Evolutionary conservation across 2,329 filamentous ascomycete genomes (phyloP), one percentile per base, ranked within the genome.

Genomic region (Lecanosticta acicola): DNA sequence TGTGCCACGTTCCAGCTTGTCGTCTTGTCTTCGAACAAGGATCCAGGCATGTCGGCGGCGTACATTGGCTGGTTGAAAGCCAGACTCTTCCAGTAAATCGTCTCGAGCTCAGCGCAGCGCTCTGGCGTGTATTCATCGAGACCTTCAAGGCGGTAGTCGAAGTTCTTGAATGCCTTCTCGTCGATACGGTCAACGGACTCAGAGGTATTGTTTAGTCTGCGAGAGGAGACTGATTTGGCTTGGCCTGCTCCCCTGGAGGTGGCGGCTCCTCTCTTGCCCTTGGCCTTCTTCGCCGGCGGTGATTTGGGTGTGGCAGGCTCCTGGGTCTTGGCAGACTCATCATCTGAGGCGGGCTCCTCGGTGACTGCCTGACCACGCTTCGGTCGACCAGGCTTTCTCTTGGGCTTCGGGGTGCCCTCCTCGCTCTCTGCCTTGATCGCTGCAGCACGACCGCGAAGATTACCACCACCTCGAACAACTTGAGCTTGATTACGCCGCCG

Each of bases 11-110:
- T 98, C 93, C 93, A 98, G 24, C 74, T 76, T 4, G 86, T 84
- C 2, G 84, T 89, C 1, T 78, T 77, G 36, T 97, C 90, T 57
- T 93, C 83, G 65, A 98, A 98, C 1, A 98, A 77, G 0, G 91
- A 95, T 10, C 93, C 93, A 58, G 90, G 89, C 78, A 98, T 87
- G 67, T 98, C 93, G 5, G 93, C 93, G 42, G 93, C 93, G 59
- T 98, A 98, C 66, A 98, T 80, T 0, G 93, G 93, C 46, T 87
- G 84, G 38, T 91, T 94, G 68, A 94, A 98, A 17, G 90, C 96
- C 51, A 98, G 76, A 1, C 88, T 95, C 69, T 94, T 96, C 93
- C 93, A 98, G 70, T 98, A 98, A 35, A 84, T 84, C 43, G 87
- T 84, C 68, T 98, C 93, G 4, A 98, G 77, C 64, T 98, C 93